Evolutionary conservation across 2,329 filamentous ascomycete species (phyloP).

Genomic region (Penicillium sp.): DNA sequence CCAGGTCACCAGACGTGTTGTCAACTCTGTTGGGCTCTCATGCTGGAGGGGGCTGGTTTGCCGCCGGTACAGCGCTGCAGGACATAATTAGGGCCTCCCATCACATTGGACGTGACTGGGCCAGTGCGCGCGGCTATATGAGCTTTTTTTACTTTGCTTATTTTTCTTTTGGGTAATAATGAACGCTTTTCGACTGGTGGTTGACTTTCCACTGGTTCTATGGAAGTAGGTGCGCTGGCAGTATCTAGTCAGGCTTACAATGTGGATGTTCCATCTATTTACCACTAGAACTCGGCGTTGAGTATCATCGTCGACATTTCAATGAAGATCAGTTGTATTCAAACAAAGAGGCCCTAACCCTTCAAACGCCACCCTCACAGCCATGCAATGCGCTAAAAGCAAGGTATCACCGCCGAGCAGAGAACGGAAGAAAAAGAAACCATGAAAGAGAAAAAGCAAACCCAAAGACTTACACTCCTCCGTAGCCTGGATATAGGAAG

Average conservation of each 20-base stretch:
- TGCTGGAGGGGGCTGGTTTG: slow-evolving; percentile 2
- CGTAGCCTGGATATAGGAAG: background rate
- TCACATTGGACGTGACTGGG: slow-evolving; percentile 1
- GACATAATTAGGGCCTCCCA: slow-evolving; percentile 3
- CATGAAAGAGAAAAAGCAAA: background rate
- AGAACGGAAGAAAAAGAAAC: background rate
- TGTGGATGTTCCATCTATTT: background rate
- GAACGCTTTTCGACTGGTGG: background rate
- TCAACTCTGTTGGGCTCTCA: slow-evolving; percentile 3
- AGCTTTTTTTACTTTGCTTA: background rate
- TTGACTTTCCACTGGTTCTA: background rate
- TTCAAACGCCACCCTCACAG: slow-evolving; percentile 23
- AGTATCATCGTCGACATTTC: background rate
- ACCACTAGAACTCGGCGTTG: background rate
- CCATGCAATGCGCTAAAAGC: slow-evolving; percentile 25
- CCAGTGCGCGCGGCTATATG: slow-evolving; percentile 7
- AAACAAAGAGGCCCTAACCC: slow-evolving; percentile 4
- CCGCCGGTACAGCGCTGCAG: slow-evolving; percentile 1
- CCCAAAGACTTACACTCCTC: background rate
- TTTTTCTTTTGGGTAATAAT: background rate
- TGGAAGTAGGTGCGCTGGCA: background rate
- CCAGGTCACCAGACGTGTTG: background rate
- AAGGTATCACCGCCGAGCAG: slow-evolving; percentile 28
- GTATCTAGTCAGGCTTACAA: background rate
- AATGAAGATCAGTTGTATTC: background rate